Base-by-base conservation (phyloP, 2,329 filamentous ascomycete species). In the Hymenoscyphus linearis region DNA sequence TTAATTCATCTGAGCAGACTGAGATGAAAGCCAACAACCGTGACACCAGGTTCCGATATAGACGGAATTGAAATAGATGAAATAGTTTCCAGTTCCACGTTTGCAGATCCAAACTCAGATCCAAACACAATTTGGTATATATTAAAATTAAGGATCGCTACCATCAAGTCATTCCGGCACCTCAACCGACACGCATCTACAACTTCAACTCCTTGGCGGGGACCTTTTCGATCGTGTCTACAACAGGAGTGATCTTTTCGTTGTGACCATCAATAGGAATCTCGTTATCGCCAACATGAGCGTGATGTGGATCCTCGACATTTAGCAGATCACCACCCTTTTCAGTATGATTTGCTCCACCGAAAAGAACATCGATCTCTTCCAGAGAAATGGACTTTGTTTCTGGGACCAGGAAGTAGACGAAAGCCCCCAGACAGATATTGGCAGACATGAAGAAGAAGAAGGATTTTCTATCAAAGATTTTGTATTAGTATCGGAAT, bases 381-480 rank as follows among this genome's bases (percentile, higher is more conserved):
- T 85, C 82, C 2, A 85, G 74, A 2, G 78, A 77, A 22, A 80
- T 74, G 36, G 78, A 78, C 68, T 82, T 83, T 2, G 82, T 85
- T 68, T 85, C 82, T 0, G 82, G 82, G 1, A 85, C 73, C 52
- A 76, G 76, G 67, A 81, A 79, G 64, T 74, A 81, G 7, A 82
- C 77, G 70, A 80, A 85, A 5, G 79, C 68, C 25, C 78, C 76
- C 1, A 80, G 77, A 2, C 72, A 69, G 5, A 79, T 72, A 35
- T 82, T 80, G 53, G 82, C 76, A 0, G 75, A 75, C 4, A 79
- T 79, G 65, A 85, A 85, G 74, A 85, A 84, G 65, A 83, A 81
- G 68, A 70, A 69, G 14, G 68, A 65, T 52, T 66, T 62, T 25
- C 65, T 68, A 27, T 31, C 31, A 26, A n/a, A n/a, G 2, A 3